Evolutionary conservation across 805 yeast species (phyloP), one percentile per base, ranked within the genome.

Genomic region (Debaryomyces castellii): DNA sequence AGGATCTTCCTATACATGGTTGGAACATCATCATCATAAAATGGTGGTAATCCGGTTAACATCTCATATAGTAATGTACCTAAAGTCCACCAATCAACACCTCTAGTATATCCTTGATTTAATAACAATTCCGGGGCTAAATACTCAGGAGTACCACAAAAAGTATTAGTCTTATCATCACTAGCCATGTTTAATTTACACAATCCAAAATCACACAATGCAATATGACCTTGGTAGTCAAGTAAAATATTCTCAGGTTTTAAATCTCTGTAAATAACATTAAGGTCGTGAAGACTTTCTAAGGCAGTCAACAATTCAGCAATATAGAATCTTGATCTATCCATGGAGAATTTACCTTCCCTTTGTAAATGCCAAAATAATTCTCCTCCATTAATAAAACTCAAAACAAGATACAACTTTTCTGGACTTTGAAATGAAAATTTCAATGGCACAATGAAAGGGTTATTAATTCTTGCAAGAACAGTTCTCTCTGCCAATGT

Each of bases 31-130:
- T 91, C 97, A 62, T 94, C 98, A 63, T 89, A 94, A 64, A 89
- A 94, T 33, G 99, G 99, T 4, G 99, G 99, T 54, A 94, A 76
- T 1, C 98, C 97, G 1, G 97, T 90, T 49, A 94, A 74, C 99
- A 94, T 94, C 62, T 92, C 99, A 63, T 89, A 94, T 38, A 94
- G 73, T 44, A 94, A 74, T 14, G 92, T 91, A 35, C 99, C 99
- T 55, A 94, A 74, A 1, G 99, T 94, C 99, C 99, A 94, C 92
- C 97, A 94, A 67, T 94, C 99, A 18, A 94, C 98, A 8, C 87
- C 86, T 64, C 96, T 83, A 2, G 98, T 90, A 66, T 94, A 94
- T 1, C 98, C 98, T 62, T 88, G 90, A 40, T 95, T 94, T 56
- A 90, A 73, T 40, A 94, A 72, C 54, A 94, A 73, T 67, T 94